Evolutionary conservation across 495 filamentous ascomycete species (phyloP).

Genomic region (Penicillium samsonianum): DNA sequence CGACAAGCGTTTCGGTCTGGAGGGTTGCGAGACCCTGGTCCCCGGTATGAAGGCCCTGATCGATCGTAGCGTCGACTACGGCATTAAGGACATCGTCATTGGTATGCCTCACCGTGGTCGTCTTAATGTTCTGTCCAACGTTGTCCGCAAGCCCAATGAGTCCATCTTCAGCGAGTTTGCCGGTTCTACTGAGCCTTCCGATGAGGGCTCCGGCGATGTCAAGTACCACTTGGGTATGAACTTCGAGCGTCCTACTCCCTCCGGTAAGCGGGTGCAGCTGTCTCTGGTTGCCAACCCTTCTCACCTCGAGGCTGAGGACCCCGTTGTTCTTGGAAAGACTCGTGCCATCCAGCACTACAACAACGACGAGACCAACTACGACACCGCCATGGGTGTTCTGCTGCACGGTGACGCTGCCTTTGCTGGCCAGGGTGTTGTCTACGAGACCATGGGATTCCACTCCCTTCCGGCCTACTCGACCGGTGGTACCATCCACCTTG

Average conservation of each 20-base stretch:
- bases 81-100: slow-evolving; percentile 97
- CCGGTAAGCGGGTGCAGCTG: slow-evolving; percentile 96
- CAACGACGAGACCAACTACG: slow-evolving; percentile 84
- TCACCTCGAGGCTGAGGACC: slow-evolving; percentile 97
- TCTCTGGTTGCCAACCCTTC: slow-evolving; percentile 98
- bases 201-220: slow-evolving; percentile 97
- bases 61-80: slow-evolving; percentile 96
- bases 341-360: slow-evolving; percentile 99
- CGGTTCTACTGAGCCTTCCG: slow-evolving; percentile 81
- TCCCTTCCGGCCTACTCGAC: slow-evolving; percentile 93
- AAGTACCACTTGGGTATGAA: slow-evolving; percentile 99
- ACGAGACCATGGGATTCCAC: slow-evolving; percentile 98
- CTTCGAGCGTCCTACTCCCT: slow-evolving; percentile 97
- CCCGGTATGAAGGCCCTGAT: slow-evolving; percentile 99
- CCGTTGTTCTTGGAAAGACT: slow-evolving; percentile 95
- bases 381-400: slow-evolving; percentile 90
- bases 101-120: slow-evolving; percentile 99
- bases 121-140: slow-evolving; percentile 96
- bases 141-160: slow-evolving; percentile 97
- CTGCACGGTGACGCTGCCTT: slow-evolving; percentile 98
- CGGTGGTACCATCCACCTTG: slow-evolving; percentile 93
- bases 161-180: slow-evolving; percentile 99
- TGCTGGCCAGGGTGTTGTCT: slow-evolving; percentile 93
- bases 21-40: slow-evolving; percentile 93
- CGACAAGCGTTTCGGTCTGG: slow-evolving; percentile 97